Evolutionary conservation across 2,329 filamentous ascomycete genomes (phyloP), one percentile per base, ranked within the genome.

Genomic region (Fusarium graminum): DNA sequence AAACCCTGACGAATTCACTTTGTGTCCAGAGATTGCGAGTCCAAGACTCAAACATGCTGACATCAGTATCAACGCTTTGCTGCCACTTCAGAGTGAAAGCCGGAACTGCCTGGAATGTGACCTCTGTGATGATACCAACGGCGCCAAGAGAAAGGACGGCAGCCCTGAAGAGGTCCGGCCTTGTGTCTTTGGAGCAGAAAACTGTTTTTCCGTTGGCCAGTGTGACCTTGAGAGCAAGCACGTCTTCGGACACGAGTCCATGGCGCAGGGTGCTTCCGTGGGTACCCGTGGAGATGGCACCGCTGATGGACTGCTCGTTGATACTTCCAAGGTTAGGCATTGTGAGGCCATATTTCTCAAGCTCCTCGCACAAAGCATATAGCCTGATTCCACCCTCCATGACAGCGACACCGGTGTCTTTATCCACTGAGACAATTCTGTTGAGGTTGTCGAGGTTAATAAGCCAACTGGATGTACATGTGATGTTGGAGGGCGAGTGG

Each of bases 301-400:
- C 95, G 3, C 92, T 93, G 64, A 98, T 90, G 59, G 92, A 95
- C 82, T 99, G 95, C 72, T 93, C 88, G 76, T 97, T 93, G 79
- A 99, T 99, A 77, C 93, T 97, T 34, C 95, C 95, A 43, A 98
- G 82, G 76, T 96, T 97, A 28, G 92, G 91, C 86, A 99, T 90
- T 3, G 93, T 93, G 65, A 97, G 84, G 1, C 92, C 93, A 71
- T 89, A 80, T 53, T 86, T 83, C 68, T 92, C 92, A 30, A 97
- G 87, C 73, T 88, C 87, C 41, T 86, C 84, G 65, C 93, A 91
- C 57, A 99, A 81, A 60, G 89, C 81, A 71, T 87, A 88, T 62
- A 99, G 82, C 19, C 94, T 86, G 67, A 98, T 97, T 16, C 95
- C 95, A n/a, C 91, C 91, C 80, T 98, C 86, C 71, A 97, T 91